Percentiles rank a stretch among this genome's conserved stretches.
Evolutionary conservation across 2,329 filamentous ascomycete genomes (phyloP).

Genomic region (Nemania sp.): DNA sequence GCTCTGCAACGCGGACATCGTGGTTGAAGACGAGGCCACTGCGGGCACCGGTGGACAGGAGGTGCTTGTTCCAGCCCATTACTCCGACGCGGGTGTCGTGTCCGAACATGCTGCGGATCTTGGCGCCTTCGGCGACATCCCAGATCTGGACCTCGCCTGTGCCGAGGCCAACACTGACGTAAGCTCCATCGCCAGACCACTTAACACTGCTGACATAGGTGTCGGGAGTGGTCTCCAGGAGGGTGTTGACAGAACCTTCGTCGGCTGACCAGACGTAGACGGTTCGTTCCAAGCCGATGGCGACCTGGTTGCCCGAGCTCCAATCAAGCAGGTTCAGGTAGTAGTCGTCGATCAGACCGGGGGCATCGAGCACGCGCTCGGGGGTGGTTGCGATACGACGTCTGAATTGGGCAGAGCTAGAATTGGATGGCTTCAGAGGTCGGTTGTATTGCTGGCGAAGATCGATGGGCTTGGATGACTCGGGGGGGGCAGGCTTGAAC

Average conservation of each 20-base stretch:
- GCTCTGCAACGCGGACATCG: slow-evolving; percentile 94
- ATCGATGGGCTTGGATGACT: slow-evolving; percentile 98
- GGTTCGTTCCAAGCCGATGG: slow-evolving; percentile 93
- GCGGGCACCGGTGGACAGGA: slow-evolving; percentile 91
- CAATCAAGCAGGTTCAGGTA: slow-evolving; percentile 98
- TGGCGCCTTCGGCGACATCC: slow-evolving; percentile 93
- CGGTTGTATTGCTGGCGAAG: slow-evolving; percentile 98
- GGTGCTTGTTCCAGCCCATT: slow-evolving; percentile 99
- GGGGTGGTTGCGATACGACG: slow-evolving; percentile 92
- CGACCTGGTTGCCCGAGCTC: slow-evolving; percentile 97
- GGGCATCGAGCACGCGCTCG: slow-evolving; percentile 94
- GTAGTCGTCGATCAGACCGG: slow-evolving; percentile 96
- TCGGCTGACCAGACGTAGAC: slow-evolving; percentile 99
- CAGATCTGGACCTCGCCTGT: slow-evolving; percentile 98
- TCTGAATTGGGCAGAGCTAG: slow-evolving; percentile 81
- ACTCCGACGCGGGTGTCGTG: slow-evolving; percentile 96
- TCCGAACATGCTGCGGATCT: slow-evolving; percentile 98
- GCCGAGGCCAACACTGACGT: slow-evolving; percentile 92
- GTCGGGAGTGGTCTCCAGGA: slow-evolving; percentile 85
- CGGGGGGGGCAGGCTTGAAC: slow-evolving; percentile 97
- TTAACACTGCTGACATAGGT: slow-evolving; percentile 98
- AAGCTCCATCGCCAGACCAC: slow-evolving; percentile 96
- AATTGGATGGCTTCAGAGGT: slow-evolving; percentile 77
- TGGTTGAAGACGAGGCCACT: slow-evolving; percentile 98
- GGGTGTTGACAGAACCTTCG: slow-evolving; percentile 82